These are phyloP conservation scores for Ascosphaera pollenicola DNA, from an alignment of 2,329 filamentous ascomycete genomes.

Conservation along the genomic window DNA sequence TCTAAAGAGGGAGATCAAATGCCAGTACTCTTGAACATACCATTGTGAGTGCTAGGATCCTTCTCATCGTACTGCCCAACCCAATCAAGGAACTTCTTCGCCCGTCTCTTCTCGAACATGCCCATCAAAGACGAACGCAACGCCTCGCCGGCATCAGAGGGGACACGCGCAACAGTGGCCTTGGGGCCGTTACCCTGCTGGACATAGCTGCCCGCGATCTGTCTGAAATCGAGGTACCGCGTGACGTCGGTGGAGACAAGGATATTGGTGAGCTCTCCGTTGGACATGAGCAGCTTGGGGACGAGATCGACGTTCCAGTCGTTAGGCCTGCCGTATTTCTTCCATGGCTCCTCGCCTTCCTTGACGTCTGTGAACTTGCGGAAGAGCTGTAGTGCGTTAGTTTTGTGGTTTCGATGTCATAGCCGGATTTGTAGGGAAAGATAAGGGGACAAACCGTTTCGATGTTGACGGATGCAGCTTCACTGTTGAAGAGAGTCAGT, in stretches of 20 bases:
- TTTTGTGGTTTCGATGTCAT: conserved; percentile 1
- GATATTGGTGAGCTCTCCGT: conserved; percentile 95
- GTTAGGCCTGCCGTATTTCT: conserved; percentile 87
- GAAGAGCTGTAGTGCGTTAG: conserved; percentile 48
- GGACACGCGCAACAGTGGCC: conserved; percentile 90
- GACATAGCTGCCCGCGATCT: conserved; percentile 89
- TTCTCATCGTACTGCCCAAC: conserved; percentile 66
- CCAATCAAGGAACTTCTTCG: conserved; percentile 94
- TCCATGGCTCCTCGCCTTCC: conserved; percentile 76
- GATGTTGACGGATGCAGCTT: conserved; percentile 91
- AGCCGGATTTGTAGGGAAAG: background rate
- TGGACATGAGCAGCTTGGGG: conserved; percentile 96
- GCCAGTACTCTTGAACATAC: too few species aligned
- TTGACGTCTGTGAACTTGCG: conserved; percentile 80
- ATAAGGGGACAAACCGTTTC: conserved; percentile 54
- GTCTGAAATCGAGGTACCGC: conserved; percentile 76
- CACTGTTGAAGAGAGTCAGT: conserved; percentile 27
- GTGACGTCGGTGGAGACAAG: conserved; percentile 88
- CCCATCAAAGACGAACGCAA: conserved; percentile 89
- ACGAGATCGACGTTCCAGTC: conserved; percentile 99
- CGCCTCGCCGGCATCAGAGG: conserved; percentile 76
- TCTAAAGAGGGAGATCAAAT: too few species aligned
- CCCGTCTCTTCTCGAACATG: conserved; percentile 89
- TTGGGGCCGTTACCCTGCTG: conserved; percentile 67
- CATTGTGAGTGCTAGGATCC: conserved; percentile 72